Conservation (phyloP, 2,329 filamentous ascomycete species). For the Juglanconis oblonga region DNA sequence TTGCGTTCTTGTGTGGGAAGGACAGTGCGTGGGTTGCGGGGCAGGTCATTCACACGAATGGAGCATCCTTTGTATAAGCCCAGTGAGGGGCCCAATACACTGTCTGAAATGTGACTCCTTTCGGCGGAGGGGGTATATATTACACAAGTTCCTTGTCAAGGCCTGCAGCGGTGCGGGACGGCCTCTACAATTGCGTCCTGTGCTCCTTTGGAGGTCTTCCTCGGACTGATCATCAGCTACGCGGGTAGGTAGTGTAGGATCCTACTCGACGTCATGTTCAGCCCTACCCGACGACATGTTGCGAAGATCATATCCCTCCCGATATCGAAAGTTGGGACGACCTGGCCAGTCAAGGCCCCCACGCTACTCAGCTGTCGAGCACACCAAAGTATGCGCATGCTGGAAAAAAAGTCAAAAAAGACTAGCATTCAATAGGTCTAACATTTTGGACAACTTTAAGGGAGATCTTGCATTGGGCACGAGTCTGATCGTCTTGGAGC, state of each 20-base stretch:
- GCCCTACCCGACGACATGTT: not conserved
- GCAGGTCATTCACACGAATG: slow-evolving; percentile 45
- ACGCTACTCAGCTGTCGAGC: not conserved
- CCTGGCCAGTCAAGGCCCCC: not conserved
- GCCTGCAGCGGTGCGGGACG: too few species aligned
- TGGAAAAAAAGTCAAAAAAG: too few species aligned
- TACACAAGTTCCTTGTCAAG: too few species aligned
- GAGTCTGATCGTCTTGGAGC: too few species aligned
- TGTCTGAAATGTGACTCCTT: too few species aligned
- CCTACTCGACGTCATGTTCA: not conserved
- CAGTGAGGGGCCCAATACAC: not conserved
- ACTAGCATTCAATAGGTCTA: too few species aligned
- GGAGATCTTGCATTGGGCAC: not conserved
- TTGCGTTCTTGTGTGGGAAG: slow-evolving; percentile 40
- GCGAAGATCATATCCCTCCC: not conserved
- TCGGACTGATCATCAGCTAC: not conserved
- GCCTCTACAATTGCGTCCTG: too few species aligned
- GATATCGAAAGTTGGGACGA: not conserved
- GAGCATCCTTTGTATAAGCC: slow-evolving; percentile 23
- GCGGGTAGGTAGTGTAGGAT: too few species aligned
- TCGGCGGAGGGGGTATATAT: too few species aligned
- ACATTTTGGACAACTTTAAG: too few species aligned
- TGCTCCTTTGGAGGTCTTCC: too few species aligned
- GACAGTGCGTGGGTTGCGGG: slow-evolving; percentile 41
- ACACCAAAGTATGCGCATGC: too few species aligned